Conservation (phyloP, 2,329 filamentous ascomycete genomes). For the Pezicula radicicola region DNA sequence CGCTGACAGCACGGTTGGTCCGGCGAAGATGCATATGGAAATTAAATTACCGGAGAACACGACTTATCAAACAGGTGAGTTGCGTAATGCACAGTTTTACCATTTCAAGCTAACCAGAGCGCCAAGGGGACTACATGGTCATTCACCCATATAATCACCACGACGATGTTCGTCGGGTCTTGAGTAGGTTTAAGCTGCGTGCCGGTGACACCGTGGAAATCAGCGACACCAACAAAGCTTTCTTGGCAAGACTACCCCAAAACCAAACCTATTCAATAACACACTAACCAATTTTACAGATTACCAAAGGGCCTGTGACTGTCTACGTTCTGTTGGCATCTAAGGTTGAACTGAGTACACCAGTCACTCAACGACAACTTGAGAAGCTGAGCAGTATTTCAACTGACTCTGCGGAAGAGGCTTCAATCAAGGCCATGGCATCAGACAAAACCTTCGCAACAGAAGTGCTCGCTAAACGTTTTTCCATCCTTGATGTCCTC, state of each 20-base stretch:
- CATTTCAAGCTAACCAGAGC: constrained; percentile 52
- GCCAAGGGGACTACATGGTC: constrained; percentile 74
- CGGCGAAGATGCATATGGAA: too few relatives aligned
- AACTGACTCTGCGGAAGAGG: not conserved
- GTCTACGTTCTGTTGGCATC: constrained; percentile 66
- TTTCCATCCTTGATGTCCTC: constrained; percentile 67
- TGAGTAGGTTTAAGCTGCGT: constrained; percentile 62
- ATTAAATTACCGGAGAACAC: too few relatives aligned
- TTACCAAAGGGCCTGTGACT: constrained; percentile 37
- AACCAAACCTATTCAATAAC: too few relatives aligned
- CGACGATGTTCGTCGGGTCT: constrained; percentile 54
- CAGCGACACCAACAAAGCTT: constrained; percentile 33
- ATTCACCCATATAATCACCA: constrained; percentile 69
- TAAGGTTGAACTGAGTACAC: too few relatives aligned
- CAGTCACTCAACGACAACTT: constrained; percentile 38
- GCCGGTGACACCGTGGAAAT: constrained; percentile 55
- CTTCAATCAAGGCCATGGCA: not conserved
- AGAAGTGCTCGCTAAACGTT: constrained; percentile 39
- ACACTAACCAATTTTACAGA: too few relatives aligned
- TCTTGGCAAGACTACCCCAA: constrained; percentile 49
- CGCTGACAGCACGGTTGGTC: too few relatives aligned
- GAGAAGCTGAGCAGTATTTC: not conserved
- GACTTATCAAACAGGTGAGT: too few relatives aligned
- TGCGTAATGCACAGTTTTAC: not conserved
- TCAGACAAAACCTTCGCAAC: not conserved